phyloP scores from a whole-genome alignment of 164 flowering plant species.

The Tinospora cordifolia region DNA sequence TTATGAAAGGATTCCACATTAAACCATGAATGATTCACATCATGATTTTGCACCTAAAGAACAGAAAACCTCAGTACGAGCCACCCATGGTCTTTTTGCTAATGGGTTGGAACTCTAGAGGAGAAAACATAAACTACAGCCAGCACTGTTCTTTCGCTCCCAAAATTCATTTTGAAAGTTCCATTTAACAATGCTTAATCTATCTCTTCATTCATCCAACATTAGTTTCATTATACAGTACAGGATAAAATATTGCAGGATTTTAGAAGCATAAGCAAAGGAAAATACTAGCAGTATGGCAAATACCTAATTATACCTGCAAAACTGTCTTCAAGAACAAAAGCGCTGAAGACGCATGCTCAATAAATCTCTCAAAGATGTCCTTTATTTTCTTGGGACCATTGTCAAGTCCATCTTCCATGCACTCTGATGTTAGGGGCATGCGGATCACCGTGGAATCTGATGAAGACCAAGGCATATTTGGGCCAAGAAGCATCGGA shows the following conservation, averaged over 20 bases:
- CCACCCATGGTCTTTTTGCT: background rate
- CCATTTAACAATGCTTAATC: too few relatives aligned
- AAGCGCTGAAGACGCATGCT: conserved; percentile 63
- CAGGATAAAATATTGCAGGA: too few relatives aligned
- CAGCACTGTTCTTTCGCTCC: too few relatives aligned
- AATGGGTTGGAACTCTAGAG: too few relatives aligned
- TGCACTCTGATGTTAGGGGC: conserved; percentile 72
- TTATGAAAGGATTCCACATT: background rate
- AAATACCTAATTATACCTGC: conserved; percentile 46
- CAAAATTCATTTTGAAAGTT: too few relatives aligned
- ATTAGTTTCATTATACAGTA: too few relatives aligned
- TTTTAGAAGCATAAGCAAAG: background rate
- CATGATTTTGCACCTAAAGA: background rate
- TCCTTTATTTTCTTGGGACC: conserved; percentile 43
- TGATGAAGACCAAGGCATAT: conserved; percentile 45
- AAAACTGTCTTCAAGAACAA: conserved; percentile 73
- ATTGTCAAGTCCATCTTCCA: conserved; percentile 53
- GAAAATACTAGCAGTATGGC: background rate
- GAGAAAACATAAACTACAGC: too few relatives aligned
- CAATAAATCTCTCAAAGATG: conserved; percentile 49
- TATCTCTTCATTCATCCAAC: too few relatives aligned
- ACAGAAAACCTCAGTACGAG: background rate
- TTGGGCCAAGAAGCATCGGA: conserved; percentile 65
- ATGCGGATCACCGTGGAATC: conserved; percentile 77
- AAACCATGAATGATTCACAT: background rate